Percentiles rank a stretch among this genome's conserved stretches.
These are phyloP conservation scores for Coemansia sp. DNA, from an alignment of 192 early-diverging fungal species.

Conservation along the genomic window DNA sequence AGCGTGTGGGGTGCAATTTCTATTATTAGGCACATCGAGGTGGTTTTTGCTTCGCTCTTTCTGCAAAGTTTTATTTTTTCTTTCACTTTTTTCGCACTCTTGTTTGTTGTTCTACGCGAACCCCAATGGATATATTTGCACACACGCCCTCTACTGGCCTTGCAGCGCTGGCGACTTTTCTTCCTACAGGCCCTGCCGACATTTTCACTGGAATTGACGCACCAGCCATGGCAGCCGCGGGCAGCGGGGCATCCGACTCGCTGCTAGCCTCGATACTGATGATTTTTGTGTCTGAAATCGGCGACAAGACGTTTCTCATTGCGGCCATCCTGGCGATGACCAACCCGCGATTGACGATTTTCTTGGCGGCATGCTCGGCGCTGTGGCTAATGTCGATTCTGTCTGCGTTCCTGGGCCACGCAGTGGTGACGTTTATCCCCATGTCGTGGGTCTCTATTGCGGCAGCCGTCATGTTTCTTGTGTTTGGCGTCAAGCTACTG, in stretches of 20 bases:
- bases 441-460: slow-evolving; percentile 80
- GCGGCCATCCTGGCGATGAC: slow-evolving; percentile 99
- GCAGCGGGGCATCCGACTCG: slow-evolving; percentile 33
- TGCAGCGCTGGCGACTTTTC: background rate
- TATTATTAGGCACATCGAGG: no score
- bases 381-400: slow-evolving; percentile 93
- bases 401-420: slow-evolving; percentile 89
- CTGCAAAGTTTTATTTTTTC: background rate
- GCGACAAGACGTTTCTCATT: slow-evolving; percentile 99
- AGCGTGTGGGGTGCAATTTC: no score
- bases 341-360: slow-evolving; percentile 86
- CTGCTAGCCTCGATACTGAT: slow-evolving; percentile 67
- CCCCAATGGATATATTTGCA: slow-evolving; percentile 7
- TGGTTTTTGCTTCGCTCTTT: no score
- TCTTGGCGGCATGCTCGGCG: slow-evolving; percentile 83
- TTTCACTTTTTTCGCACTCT: background rate
- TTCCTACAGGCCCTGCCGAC: background rate
- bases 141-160: background rate
- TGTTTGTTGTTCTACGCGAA: background rate
- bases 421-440: slow-evolving; percentile 83
- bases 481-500: slow-evolving; percentile 90
- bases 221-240: background rate
- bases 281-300: slow-evolving; percentile 95
- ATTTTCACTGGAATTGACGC: slow-evolving; percentile 7
- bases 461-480: slow-evolving; percentile 83